phyloP scores from a whole-genome alignment of 2,329 filamentous ascomycete species.

The Laburnicola sp. region DNA sequence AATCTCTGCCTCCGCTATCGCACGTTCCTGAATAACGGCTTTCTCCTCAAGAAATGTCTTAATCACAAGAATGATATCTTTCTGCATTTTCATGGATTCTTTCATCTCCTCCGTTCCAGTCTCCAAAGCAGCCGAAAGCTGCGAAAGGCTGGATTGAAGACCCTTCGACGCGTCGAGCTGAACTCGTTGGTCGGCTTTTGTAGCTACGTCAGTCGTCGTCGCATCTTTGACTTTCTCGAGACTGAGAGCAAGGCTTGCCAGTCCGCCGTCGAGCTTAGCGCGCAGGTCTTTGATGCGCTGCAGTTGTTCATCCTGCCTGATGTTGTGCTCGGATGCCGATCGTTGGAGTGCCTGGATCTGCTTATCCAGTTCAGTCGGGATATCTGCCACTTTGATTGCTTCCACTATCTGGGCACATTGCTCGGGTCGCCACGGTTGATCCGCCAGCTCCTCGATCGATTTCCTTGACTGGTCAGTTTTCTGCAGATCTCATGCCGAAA shows the following conservation, averaged over 20 bases:
- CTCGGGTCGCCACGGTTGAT: neutral
- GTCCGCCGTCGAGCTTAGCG: neutral
- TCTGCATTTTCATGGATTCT: neutral
- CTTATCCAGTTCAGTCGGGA: constrained; percentile 3
- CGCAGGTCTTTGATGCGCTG: constrained; percentile 1
- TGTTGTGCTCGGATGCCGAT: neutral
- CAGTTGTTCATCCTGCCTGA: neutral
- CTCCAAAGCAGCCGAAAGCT: no score
- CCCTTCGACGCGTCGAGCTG: no score
- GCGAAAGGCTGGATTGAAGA: no score
- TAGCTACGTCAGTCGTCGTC: no score
- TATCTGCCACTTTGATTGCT: constrained; percentile 5
- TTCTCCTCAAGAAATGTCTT: constrained; percentile 3
- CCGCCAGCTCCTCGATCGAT: neutral
- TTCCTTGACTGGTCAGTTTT: neutral
- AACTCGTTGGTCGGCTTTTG: no score
- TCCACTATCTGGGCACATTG: constrained; percentile 3
- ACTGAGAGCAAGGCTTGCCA: neutral
- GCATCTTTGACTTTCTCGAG: neutral
- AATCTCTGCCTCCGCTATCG: neutral
- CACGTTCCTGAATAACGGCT: neutral
- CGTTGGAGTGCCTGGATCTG: constrained; percentile 4
- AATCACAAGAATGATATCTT: neutral
- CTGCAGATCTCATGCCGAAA: neutral
- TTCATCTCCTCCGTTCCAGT: neutral